Evolutionary conservation across 2,329 filamentous ascomycete species (phyloP).

Genomic region (Xylariaceae sp.): DNA sequence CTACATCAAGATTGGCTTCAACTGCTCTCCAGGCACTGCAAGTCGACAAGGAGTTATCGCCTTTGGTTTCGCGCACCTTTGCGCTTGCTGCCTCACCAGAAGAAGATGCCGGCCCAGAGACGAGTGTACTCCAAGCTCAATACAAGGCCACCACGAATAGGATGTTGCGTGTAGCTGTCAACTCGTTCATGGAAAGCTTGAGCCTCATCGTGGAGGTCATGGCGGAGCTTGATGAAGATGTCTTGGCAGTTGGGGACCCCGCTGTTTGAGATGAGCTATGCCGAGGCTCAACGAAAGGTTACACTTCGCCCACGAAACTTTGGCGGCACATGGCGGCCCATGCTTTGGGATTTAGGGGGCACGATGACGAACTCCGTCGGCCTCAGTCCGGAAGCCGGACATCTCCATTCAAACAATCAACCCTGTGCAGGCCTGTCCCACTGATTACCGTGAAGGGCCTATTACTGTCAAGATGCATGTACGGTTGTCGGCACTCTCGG

Average conservation of each 20-base stretch:
- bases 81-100: slow-evolving; percentile 40
- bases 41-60: slow-evolving; percentile 85
- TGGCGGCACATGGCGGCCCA: neutral
- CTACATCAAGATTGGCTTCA: slow-evolving; percentile 68
- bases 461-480: too few species aligned
- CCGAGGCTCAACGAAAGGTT: neutral
- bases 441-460: too few species aligned
- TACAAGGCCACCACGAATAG: slow-evolving; percentile 90
- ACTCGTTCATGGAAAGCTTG: slow-evolving; percentile 90
- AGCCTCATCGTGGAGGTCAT: slow-evolving; percentile 82
- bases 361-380: neutral
- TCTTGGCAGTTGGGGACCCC: slow-evolving; percentile 45
- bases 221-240: slow-evolving; percentile 82
- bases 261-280: neutral
- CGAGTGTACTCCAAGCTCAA: slow-evolving; percentile 58
- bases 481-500: too few species aligned
- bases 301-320: neutral
- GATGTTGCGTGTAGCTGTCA: slow-evolving; percentile 93
- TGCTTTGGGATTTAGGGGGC: slow-evolving; percentile 5
- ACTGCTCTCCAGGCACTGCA: slow-evolving; percentile 69
- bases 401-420: too few species aligned
- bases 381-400: too few species aligned
- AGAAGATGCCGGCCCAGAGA: slow-evolving; percentile 23
- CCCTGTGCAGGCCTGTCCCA: too few species aligned
- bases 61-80: slow-evolving; percentile 70